Percentiles rank a stretch among this genome's conserved stretches.
phyloP scores from a whole-genome alignment of 768 basidiomycete species.

The Suillus brevipes region DNA sequence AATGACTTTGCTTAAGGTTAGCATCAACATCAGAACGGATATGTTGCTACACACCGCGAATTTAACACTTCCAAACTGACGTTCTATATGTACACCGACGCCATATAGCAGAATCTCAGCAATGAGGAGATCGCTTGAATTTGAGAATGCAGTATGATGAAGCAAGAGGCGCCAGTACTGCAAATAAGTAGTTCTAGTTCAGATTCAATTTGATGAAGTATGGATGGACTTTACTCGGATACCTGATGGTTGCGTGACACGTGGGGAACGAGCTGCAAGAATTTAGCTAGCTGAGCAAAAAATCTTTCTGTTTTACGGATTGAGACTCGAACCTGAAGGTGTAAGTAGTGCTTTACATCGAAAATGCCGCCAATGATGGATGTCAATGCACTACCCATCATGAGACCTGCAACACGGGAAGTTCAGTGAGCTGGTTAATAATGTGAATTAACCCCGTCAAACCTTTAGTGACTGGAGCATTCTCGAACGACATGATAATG shows the following conservation, averaged over 20 bases:
- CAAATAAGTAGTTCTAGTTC: constrained; percentile 26
- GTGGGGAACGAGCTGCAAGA: constrained; percentile 74
- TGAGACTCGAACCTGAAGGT: constrained; percentile 62
- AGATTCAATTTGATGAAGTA: constrained; percentile 29
- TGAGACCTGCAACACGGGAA: constrained; percentile 54
- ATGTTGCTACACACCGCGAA: constrained; percentile 64
- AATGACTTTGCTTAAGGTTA: constrained; percentile 61
- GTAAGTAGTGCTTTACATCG: constrained; percentile 86
- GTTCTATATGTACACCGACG: constrained; percentile 69
- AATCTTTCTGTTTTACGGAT: constrained; percentile 4
- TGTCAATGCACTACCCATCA: constrained; percentile 67
- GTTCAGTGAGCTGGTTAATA: constrained; percentile 5
- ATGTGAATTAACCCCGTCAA: constrained; percentile 6
- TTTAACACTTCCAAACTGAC: constrained; percentile 85
- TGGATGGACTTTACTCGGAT: constrained; percentile 16
- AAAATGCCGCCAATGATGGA: constrained; percentile 79
- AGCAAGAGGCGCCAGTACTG: constrained; percentile 85
- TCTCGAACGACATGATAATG: constrained; percentile 68
- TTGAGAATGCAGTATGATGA: constrained; percentile 78
- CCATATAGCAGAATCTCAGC: constrained; percentile 74
- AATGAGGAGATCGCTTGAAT: constrained; percentile 83
- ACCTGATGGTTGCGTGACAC: constrained; percentile 90
- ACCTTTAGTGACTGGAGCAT: constrained; percentile 87
- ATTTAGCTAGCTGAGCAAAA: constrained; percentile 11
- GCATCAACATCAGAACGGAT: background rate